Conservation (phyloP, 2,329 filamentous ascomycete species). For the Arthrobotrys entomopaga region DNA sequence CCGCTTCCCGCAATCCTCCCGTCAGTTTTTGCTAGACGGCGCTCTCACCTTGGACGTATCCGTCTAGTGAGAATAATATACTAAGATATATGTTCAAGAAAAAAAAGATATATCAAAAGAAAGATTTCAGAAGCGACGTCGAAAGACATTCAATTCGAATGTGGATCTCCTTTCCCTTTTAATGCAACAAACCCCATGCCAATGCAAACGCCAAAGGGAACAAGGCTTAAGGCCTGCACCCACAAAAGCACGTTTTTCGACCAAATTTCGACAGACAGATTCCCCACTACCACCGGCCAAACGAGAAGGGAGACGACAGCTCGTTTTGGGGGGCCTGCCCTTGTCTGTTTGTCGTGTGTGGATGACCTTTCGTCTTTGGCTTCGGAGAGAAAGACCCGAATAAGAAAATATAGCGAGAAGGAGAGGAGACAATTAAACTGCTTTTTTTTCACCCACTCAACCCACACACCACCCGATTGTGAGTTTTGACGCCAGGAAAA, state of each 20-base stretch:
- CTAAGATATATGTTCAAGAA: neutral
- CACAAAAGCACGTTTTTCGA: conserved; percentile 20
- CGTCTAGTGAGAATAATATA: neutral
- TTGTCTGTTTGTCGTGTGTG: conserved; percentile 10
- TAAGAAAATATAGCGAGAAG: conserved; percentile 54
- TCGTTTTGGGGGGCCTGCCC: conserved; percentile 21
- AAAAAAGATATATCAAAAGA: conserved; percentile 8
- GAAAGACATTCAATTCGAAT: conserved; percentile 24
- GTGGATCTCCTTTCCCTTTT: conserved; percentile 53
- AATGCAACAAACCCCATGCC: conserved; percentile 19
- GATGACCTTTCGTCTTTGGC: conserved; percentile 16
- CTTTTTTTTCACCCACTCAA: conserved; percentile 12
- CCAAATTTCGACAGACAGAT: conserved; percentile 30
- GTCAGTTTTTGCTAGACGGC: neutral
- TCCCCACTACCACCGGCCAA: conserved; percentile 19
- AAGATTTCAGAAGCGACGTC: conserved; percentile 3
- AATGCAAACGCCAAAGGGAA: conserved; percentile 12
- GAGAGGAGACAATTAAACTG: conserved; percentile 47
- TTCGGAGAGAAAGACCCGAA: conserved; percentile 54
- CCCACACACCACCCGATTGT: neutral
- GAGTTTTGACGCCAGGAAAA: conserved; percentile 22
- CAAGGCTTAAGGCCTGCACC: conserved; percentile 3
- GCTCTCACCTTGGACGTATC: too few relatives aligned
- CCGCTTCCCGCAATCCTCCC: conserved; percentile 22
- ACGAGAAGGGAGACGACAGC: conserved; percentile 25